Base-by-base conservation (phyloP, 176 grass and related monocot species). In the Stipa capillata region DNA sequence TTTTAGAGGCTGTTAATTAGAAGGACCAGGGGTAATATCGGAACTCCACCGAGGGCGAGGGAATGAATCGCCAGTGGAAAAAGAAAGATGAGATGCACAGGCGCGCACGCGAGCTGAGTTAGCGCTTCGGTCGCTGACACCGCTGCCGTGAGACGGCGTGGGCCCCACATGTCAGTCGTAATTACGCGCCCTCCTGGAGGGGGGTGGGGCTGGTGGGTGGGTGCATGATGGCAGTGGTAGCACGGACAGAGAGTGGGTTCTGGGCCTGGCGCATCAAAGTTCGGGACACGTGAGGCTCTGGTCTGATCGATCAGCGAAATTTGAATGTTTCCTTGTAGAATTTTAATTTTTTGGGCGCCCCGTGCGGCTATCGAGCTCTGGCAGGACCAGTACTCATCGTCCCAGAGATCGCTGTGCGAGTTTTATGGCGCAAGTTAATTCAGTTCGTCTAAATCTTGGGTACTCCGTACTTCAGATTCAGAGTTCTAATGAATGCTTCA, bases 61-160 rank as follows among this genome's bases (percentile, higher is more conserved):
- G 86, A 88, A 88, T 88, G 86, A 79, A 87, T 53, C n/a, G 78
- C 70, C 78, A 40, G 51, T 69, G 69, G 59, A 45, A 25, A 39
- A 2, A 29, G 27, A 51, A 36, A 1, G 18, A 23, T 20, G 29
- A 5, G 13, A 24, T 20, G 32, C 34, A 12, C 1, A 12, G 50
- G 9, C n/a, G 34, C 24, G 48, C 59, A 65, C 66, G 49, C 77
- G 77, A 29, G 27, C 6, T 0, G 84, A 35, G 21, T 8, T 1
- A 16, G 3, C 21, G 15, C 23, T 2, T 8, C 51, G 27, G 60
- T 56, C 78, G 7, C 72, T 82, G 85, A 70, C 85, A 60, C 31
- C 13, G 40, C 33, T 43, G 43, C 20, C 62, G 17, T 0, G 41
- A 15, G 17, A 2, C 12, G 7, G 0, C 0, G 2, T 10, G 57